Percentiles rank a stretch among this genome's conserved stretches.
phyloP scores from a whole-genome alignment of 2,329 filamentous ascomycete species.

The Alternaria novae-zelandiae region DNA sequence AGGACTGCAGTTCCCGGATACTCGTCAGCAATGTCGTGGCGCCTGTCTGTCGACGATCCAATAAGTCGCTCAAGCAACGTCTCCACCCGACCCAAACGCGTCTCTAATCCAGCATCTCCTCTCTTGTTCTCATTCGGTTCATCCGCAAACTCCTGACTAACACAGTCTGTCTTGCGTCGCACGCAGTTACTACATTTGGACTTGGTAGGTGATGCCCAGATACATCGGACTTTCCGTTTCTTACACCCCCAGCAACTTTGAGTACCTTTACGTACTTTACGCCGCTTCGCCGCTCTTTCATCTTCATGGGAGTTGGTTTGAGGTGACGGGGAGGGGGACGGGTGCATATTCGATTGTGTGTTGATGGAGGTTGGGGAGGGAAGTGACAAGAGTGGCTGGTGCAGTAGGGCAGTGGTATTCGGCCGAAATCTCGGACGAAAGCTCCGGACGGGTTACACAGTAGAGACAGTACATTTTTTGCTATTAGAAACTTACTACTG shows the following conservation, averaged over 20 bases:
- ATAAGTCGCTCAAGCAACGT: conserved; percentile 14
- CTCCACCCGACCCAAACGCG: conserved; percentile 1
- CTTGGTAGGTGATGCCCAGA: conserved; percentile 11
- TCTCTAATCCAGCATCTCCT: background rate
- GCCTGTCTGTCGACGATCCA: background rate
- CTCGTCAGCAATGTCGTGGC: background rate
- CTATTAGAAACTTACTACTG: background rate
- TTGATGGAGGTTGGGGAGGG: background rate
- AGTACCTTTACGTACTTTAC: conserved; percentile 48
- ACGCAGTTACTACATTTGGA: conserved; percentile 22
- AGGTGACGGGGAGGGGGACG: background rate
- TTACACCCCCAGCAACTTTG: conserved; percentile 50
- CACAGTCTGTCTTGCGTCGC: conserved; percentile 21
- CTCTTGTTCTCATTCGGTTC: background rate
- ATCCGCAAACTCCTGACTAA: conserved; percentile 31
- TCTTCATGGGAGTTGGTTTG: background rate
- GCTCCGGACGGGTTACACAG: background rate
- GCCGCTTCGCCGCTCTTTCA: conserved; percentile 10
- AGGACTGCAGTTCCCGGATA: background rate
- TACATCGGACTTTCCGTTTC: conserved; percentile 34
- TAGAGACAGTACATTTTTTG: background rate
- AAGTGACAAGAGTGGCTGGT: background rate
- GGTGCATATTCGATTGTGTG: background rate
- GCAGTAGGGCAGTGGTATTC: background rate
- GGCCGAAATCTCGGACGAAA: background rate